These are phyloP conservation scores for Serendipita vermifera DNA, from an alignment of 768 basidiomycete species.

Conservation along the genomic window DNA sequence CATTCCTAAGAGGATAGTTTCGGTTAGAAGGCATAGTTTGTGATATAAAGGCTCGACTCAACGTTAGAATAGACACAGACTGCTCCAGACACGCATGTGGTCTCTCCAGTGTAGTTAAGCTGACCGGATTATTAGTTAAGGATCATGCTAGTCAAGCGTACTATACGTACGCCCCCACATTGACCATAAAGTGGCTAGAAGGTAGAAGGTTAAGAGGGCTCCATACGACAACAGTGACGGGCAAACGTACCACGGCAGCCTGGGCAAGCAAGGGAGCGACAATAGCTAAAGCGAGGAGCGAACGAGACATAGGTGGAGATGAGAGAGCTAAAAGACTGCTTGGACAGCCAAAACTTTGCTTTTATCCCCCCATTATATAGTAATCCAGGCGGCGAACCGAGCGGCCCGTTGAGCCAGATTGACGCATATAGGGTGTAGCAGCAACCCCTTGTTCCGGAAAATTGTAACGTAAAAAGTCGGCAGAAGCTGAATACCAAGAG, in stretches of 20 bases:
- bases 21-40: background rate
- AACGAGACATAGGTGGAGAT: background rate
- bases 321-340: too few species aligned
- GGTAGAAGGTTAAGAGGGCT: background rate
- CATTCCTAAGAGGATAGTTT: background rate
- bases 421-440: too few species aligned
- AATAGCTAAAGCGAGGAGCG: background rate
- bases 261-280: background rate
- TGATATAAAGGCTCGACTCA: background rate
- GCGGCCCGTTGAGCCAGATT: too few species aligned
- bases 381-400: too few species aligned
- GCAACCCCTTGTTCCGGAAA: too few species aligned
- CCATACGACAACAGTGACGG: background rate
- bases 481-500: too few species aligned
- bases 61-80: background rate
- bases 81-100: background rate
- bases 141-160: background rate
- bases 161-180: background rate
- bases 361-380: too few species aligned
- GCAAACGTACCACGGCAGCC: background rate
- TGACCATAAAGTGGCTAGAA: conserved; percentile 5
- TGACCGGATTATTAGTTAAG: background rate
- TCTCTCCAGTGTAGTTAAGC: background rate
- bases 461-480: too few species aligned
- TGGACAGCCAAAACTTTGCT: too few species aligned